These are phyloP conservation scores for Petunia hybrid DNA, from an alignment of 305 asterid species.

Conservation along the genomic window DNA sequence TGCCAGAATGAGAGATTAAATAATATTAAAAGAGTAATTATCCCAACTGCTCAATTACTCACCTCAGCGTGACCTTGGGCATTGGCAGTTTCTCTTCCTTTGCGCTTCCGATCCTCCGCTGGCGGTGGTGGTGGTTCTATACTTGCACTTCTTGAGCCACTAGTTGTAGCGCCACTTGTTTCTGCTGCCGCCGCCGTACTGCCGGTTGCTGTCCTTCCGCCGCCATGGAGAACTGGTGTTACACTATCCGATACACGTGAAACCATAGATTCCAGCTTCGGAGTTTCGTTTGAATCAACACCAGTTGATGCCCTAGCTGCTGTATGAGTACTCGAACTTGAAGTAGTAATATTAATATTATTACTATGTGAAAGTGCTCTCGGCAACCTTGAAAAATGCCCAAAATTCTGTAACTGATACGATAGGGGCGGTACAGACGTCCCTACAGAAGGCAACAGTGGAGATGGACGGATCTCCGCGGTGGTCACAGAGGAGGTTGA, in stretches of 20 bases:
- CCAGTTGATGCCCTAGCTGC: conserved; percentile 46
- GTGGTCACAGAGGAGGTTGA: conserved; percentile 31
- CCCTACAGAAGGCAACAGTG: not conserved
- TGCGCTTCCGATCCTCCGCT: conserved; percentile 61
- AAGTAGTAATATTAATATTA: conserved; percentile 34
- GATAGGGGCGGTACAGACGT: not conserved
- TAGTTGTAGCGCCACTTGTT: conserved; percentile 38
- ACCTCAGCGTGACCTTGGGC: conserved; percentile 67
- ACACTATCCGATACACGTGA: conserved; percentile 42
- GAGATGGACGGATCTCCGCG: conserved; percentile 31
- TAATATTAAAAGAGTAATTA: not conserved
- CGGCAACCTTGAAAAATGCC: conserved; percentile 59
- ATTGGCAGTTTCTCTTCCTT: conserved; percentile 54
- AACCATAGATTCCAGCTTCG: conserved; percentile 42
- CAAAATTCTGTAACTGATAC: conserved; percentile 52
- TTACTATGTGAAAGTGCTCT: conserved; percentile 26
- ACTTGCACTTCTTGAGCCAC: conserved; percentile 40
- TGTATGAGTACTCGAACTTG: conserved; percentile 40
- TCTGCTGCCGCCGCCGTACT: conserved; percentile 35
- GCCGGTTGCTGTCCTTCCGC: conserved; percentile 30
- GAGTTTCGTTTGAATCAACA: conserved; percentile 60
- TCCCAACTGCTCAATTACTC: conserved; percentile 9
- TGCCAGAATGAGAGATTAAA: no score
- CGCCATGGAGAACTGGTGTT: conserved; percentile 35
- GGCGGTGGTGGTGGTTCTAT: conserved; percentile 19